These are phyloP conservation scores for Coccomyxa sp. DNA, from an alignment of 139 green algal genomes.

Conservation along the genomic window DNA sequence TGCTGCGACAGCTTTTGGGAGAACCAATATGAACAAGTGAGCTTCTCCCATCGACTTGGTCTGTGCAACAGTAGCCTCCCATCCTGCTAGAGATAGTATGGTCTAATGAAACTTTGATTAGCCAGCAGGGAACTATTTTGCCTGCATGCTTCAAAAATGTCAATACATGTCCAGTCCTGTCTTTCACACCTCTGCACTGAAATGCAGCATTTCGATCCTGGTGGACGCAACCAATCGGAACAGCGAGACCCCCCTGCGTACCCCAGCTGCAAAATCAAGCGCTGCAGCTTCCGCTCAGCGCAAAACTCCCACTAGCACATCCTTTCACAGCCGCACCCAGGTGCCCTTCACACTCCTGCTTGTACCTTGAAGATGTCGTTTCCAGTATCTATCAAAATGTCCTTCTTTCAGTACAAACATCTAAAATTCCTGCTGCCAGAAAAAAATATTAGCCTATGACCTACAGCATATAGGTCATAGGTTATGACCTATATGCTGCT, in stretches of 20 bases:
- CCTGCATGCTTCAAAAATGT: too few relatives aligned
- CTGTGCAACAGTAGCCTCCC: too few relatives aligned
- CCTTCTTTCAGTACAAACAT: not conserved
- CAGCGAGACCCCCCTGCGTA: not conserved
- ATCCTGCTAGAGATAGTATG: too few relatives aligned
- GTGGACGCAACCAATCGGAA: not conserved
- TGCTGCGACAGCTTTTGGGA: not conserved
- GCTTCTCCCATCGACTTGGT: too few relatives aligned
- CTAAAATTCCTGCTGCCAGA: not conserved
- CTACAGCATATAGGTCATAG: not conserved
- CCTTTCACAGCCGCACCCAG: not conserved
- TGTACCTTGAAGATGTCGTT: too few relatives aligned
- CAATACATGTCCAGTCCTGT: too few relatives aligned
- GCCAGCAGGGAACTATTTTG: too few relatives aligned
- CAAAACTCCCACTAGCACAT: not conserved
- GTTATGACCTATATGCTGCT: not conserved
- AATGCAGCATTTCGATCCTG: too few relatives aligned
- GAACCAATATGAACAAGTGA: too few relatives aligned
- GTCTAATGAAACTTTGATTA: too few relatives aligned
- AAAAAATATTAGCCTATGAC: not conserved
- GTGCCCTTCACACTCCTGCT: not conserved
- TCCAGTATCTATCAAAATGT: not conserved
- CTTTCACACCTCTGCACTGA: too few relatives aligned
- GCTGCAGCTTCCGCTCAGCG: not conserved
- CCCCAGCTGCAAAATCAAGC: not conserved